A percentile compares a stretch with the other conserved stretches of the same genome.
These are phyloP conservation scores for Durotheca rogersii DNA, from an alignment of 495 filamentous ascomycete species.

Conservation along the genomic window DNA sequence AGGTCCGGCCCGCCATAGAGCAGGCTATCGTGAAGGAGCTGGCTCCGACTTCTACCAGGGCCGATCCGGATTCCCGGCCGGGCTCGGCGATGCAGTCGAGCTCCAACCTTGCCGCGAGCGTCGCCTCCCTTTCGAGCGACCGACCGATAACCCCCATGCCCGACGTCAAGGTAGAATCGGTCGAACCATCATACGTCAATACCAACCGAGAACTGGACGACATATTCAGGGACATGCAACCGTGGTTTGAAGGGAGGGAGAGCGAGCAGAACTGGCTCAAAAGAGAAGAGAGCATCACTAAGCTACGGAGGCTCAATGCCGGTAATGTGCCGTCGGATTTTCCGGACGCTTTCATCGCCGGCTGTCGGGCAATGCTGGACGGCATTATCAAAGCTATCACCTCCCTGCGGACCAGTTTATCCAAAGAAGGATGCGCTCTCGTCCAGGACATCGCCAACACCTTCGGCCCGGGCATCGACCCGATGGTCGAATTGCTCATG, in stretches of 20 bases:
- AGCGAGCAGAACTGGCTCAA: constrained; percentile 86
- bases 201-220: constrained; percentile 84
- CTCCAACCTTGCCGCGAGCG: constrained; percentile 49
- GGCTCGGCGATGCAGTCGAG: constrained; percentile 46
- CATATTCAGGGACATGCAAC: constrained; percentile 73
- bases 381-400: constrained; percentile 85
- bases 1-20: constrained; percentile 82
- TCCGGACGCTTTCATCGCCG: constrained; percentile 62
- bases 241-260: constrained; percentile 84
- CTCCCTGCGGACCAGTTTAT: constrained; percentile 86
- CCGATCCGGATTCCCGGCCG: constrained; percentile 48
- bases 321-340: constrained; percentile 85
- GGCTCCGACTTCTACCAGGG: constrained; percentile 50
- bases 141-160: constrained; percentile 53
- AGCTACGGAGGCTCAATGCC: constrained; percentile 71
- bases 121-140: constrained; percentile 50
- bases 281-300: constrained; percentile 74
- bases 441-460: constrained; percentile 81
- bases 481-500: constrained; percentile 87
- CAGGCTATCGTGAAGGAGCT: constrained; percentile 74
- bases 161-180: constrained; percentile 61
- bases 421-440: constrained; percentile 77
- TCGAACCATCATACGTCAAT: constrained; percentile 79
- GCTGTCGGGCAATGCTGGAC: constrained; percentile 74
- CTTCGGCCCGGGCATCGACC: constrained; percentile 75